Conservation (phyloP, 129 eudicot genomes). For the Ambrosia artemisiifolia region DNA sequence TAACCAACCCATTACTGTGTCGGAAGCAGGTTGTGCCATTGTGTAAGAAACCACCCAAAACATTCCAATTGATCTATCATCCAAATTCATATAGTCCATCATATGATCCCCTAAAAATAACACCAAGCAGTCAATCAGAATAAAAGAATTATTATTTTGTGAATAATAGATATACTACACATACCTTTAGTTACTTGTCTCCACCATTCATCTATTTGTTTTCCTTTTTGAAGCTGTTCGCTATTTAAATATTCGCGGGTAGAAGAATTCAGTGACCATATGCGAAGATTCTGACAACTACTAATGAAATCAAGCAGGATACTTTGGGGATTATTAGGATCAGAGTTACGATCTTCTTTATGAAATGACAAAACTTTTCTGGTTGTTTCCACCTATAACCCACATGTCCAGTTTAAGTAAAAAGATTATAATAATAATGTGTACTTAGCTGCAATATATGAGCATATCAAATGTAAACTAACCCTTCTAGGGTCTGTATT, state of each 20-base stretch:
- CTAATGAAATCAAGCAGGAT: slow-evolving; percentile 91
- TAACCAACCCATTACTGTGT: slow-evolving; percentile 80
- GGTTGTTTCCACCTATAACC: slow-evolving; percentile 79
- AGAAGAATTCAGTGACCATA: slow-evolving; percentile 77
- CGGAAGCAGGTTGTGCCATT: slow-evolving; percentile 98
- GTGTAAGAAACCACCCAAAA: slow-evolving; percentile 98
- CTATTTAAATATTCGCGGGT: slow-evolving; percentile 80
- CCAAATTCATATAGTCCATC: slow-evolving; percentile 91
- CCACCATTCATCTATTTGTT: slow-evolving; percentile 99
- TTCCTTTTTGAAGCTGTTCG: slow-evolving; percentile 97
- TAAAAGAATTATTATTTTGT: not conserved
- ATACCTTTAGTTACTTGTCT: slow-evolving; percentile 88
- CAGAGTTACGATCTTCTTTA: slow-evolving; percentile 83
- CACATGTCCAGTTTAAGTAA: slow-evolving; percentile 13
- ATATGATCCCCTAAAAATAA: slow-evolving; percentile 67
- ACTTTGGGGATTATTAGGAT: slow-evolving; percentile 85
- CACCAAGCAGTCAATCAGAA: not conserved
- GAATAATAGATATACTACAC: not conserved
- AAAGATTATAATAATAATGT: not conserved
- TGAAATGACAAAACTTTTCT: slow-evolving; percentile 84
- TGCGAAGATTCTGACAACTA: slow-evolving; percentile 94
- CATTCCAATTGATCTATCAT: slow-evolving; percentile 94
- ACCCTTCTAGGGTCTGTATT: slow-evolving; percentile 88
- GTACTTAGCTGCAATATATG: not conserved
- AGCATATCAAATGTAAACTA: slow-evolving; percentile 22